Evolutionary conservation across 2,329 filamentous ascomycete species (phyloP), one percentile per base, ranked within the genome.

Genomic region (Pyricularia grisea): DNA sequence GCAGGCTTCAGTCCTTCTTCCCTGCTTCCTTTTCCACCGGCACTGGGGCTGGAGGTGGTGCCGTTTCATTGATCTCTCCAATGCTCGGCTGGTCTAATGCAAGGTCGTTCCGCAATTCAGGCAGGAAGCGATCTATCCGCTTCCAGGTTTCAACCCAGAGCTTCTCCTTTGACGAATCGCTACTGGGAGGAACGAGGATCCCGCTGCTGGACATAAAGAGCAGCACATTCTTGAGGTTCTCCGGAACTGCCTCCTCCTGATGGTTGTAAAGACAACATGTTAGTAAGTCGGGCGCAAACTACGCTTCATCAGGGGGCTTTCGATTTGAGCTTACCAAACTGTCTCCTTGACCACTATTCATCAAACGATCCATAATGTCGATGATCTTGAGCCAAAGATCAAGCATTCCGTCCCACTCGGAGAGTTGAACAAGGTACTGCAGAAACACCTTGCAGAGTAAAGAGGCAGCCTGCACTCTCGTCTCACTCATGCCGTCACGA

Each of bases 401-500:
- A 58, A 97, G 81, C 88, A 98, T 93, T 25, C 92, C 93, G 27
- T 94, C 91, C 87, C 92, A 94, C 73, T 93, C 90, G 4, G 90
- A 91, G 31, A 97, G 84, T 55, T 94, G 83, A 2, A 94, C 92
- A 3, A 98, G 84, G 77, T 97, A 98, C 77, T 97, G 94, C 70
- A 99, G 79, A 80, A 97, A 99, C 2, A 97, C 94, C 78, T 96
- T 97, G 82, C 92, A 97, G 17, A 99, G 85, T 67, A 99, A 82
- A 11, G 92, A 97, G 0, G 94, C 92, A 1, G 92, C 92, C 75
- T 97, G 92, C 0, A 98, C 92, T 63, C 95, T 86, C 67, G 95
- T 98, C 79, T 98, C 94, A 73, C 92, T 92, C 95, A 99, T 99
- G 55, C 95, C 95, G 50, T 91, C 84, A 1, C 92, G 91, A 77